phyloP scores from a whole-genome alignment of 352 stramenopile genomes.

The Phytopythium oedochilum region DNA sequence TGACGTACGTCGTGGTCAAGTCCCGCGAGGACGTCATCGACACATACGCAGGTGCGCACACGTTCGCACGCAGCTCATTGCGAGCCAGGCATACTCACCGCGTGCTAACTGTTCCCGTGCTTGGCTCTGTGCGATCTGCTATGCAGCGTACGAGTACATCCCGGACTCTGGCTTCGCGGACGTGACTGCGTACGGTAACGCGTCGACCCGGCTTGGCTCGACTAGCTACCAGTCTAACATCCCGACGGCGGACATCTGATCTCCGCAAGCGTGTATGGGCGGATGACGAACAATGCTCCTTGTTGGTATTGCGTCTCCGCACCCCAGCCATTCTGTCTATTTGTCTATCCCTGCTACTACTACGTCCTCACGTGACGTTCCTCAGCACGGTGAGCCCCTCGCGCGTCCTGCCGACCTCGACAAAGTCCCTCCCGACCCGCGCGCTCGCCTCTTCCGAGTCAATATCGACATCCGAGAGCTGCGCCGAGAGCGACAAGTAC shows the following conservation, averaged over 20 bases:
- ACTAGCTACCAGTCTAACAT: conserved; percentile 51
- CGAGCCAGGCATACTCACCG: too few relatives aligned
- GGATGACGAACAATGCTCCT: neutral
- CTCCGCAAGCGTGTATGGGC: neutral
- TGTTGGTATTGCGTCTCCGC: neutral
- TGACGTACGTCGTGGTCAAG: conserved; percentile 62
- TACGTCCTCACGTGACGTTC: conserved; percentile 16
- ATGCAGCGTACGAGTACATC: conserved; percentile 79
- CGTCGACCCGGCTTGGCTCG: conserved; percentile 4
- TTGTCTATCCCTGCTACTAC: neutral
- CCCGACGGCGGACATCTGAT: conserved; percentile 61
- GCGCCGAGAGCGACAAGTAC: conserved; percentile 47
- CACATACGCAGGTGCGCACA: conserved; percentile 58
- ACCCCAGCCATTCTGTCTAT: neutral
- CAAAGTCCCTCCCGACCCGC: conserved; percentile 29
- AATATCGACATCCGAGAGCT: conserved; percentile 30
- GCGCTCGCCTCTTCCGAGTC: conserved; percentile 27
- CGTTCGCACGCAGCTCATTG: too few relatives aligned
- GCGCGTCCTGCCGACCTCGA: conserved; percentile 29
- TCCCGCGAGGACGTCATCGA: conserved; percentile 84
- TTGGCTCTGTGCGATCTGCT: neutral
- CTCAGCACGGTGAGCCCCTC: conserved; percentile 56
- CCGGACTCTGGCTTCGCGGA: conserved; percentile 50
- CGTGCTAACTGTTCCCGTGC: too few relatives aligned
- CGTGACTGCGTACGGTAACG: conserved; percentile 30